Evolutionary conservation across 1,139 yeast species (phyloP).

Genomic region (Scheffersomyces illinoinensis): DNA sequence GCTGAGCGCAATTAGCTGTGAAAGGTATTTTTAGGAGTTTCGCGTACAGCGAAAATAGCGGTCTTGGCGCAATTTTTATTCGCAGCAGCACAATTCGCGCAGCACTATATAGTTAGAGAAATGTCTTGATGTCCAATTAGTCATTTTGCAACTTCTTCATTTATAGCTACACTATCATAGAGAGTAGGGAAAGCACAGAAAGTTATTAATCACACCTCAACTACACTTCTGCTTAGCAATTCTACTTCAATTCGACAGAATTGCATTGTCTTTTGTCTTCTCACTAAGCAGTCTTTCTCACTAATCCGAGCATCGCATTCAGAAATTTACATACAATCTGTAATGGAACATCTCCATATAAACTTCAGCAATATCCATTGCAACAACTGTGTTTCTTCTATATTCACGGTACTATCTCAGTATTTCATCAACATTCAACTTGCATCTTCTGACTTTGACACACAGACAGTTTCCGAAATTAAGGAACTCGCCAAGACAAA

Average conservation of each 20-base stretch:
- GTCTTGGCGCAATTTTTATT: background rate
- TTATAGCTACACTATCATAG: background rate
- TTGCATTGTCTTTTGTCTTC: background rate
- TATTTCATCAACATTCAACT: constrained; percentile 8
- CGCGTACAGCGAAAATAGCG: background rate
- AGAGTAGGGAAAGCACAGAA: background rate
- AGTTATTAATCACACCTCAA: background rate
- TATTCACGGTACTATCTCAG: constrained; percentile 21
- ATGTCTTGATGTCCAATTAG: background rate
- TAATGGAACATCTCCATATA: constrained; percentile 30
- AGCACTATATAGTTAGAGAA: background rate
- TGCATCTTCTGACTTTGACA: constrained; percentile 5
- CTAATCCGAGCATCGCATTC: background rate
- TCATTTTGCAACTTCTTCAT: constrained; percentile 4
- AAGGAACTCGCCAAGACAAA: constrained; percentile 8
- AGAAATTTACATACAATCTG: background rate
- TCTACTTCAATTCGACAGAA: background rate
- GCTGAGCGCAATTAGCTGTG: background rate
- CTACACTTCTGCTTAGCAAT: background rate
- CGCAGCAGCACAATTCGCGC: background rate
- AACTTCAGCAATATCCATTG: constrained; percentile 53
- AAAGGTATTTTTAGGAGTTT: background rate
- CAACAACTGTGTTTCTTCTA: constrained; percentile 44
- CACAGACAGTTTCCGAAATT: constrained; percentile 25
- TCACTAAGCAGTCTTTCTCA: background rate